Evolutionary conservation across 2,329 filamentous ascomycete genomes (phyloP), one percentile per base, ranked within the genome.

Genomic region (Ascosphaera pollenicola): DNA sequence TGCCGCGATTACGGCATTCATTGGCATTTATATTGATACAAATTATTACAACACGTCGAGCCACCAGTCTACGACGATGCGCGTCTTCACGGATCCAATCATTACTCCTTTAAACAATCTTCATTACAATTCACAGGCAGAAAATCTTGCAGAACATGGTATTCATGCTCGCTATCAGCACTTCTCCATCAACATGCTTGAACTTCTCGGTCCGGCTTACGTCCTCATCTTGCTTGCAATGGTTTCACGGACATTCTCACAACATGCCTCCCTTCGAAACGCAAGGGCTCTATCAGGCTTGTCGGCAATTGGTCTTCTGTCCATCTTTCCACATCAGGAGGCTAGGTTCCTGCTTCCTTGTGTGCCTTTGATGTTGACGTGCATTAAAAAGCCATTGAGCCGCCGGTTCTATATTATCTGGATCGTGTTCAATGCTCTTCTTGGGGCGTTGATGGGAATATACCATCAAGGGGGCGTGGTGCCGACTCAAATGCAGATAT

Each of bases 21-120:
- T 87, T 45, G 87, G 84, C 32, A 70, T 94, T 48, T 70, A 72
- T 41, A 66, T 83, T 41, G 89, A 98, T 57, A 95, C 87, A 2
- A 69, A 73, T 36, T 94, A 91, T 55, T 94, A 93, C 54, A 16
- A 10, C 8, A 8, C 15, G 17, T 3, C 7, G 6, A 54, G 49
- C 18, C 57, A 46, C 44, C 57, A 50, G 3, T 50, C 55, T 10
- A 47, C 47, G 11, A 57, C 58, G 15, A 41, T 60, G 32, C 50
- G 56, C n/a, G 47, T 53, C 30, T 44, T 63, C 63, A 69, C 36
- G 53, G 65, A 42, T 44, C 80, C 80, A 1, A 68, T 79, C 37
- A 72, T 87, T 45, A 82, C 80, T 4, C 79, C 79, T 8, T 62
- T 82, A 41, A 85, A 87, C 54, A 84, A 84, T 53, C 63, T 85